A percentile compares a stretch with the other conserved stretches of the same genome.
Evolutionary conservation across 1,284 basidiomycete species (phyloP).

Genomic region (Ceraceosorus guamensis): DNA sequence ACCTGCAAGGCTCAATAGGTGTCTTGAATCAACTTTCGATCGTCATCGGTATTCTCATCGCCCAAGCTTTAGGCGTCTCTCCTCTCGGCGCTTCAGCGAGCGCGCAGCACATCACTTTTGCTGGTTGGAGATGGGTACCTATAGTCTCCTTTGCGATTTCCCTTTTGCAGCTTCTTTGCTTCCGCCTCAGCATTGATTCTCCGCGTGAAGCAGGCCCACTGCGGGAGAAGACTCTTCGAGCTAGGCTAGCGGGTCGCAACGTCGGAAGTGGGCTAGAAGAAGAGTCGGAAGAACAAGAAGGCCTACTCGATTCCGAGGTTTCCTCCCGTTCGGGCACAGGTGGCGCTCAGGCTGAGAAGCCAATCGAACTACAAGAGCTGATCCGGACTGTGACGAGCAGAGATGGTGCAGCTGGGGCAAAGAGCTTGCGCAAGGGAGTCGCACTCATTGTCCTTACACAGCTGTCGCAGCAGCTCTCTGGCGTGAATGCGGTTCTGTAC

Average conservation of each 20-base stretch:
- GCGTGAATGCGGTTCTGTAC: conserved; percentile 43
- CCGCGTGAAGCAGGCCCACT: conserved; percentile 13
- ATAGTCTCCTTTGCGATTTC: conserved; percentile 37
- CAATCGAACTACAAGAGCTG: not conserved
- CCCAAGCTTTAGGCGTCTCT: conserved; percentile 49
- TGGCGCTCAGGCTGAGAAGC: not conserved
- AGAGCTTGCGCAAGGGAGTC: conserved; percentile 14
- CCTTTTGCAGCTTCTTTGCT: conserved; percentile 45
- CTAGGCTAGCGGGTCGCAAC: conserved; percentile 14
- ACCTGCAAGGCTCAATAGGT: conserved; percentile 66
- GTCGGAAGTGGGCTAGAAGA: not conserved
- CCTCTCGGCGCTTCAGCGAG: conserved; percentile 22
- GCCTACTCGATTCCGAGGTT: not conserved
- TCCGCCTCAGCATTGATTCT: conserved; percentile 27
- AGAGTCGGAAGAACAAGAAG: conserved; percentile 1
- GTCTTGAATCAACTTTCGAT: conserved; percentile 63
- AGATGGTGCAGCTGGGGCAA: not conserved
- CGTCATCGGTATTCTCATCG: conserved; percentile 45
- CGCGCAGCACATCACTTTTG: conserved; percentile 6
- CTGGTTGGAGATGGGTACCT: conserved; percentile 49
- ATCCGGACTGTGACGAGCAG: not conserved
- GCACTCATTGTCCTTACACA: conserved; percentile 35
- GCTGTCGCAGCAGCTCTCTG: conserved; percentile 40
- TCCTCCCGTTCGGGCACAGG: not conserved
- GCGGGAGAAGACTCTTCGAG: conserved; percentile 14